phyloP scores from a whole-genome alignment of 2,329 filamentous ascomycete genomes.

The Talaromyces sp. region DNA sequence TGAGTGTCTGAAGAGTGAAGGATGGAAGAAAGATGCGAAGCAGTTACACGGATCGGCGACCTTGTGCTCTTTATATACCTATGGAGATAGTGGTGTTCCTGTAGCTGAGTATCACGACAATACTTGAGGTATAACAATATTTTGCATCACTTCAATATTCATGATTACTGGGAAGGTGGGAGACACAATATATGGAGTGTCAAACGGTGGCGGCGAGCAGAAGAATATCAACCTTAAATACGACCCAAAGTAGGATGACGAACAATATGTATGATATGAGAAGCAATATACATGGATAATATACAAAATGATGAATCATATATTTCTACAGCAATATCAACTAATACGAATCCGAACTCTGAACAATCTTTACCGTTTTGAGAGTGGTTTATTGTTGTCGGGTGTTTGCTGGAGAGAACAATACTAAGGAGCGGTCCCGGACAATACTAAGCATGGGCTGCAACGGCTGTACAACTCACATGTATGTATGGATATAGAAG shows the following conservation, averaged over 20 bases:
- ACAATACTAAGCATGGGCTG: conserved; percentile 10
- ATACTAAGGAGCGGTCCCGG: not conserved
- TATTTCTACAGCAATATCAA: not conserved
- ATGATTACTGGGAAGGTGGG: not conserved
- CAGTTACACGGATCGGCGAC: not conserved
- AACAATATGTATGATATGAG: not conserved
- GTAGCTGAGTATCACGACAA: not conserved
- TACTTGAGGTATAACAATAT: not conserved
- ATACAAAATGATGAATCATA: conserved; percentile 5
- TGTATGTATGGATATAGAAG: not conserved
- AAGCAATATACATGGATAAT: not conserved
- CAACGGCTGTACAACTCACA: not conserved
- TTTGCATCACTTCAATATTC: not conserved
- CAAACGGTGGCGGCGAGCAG: not conserved
- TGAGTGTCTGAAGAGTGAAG: not conserved
- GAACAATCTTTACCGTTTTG: not conserved
- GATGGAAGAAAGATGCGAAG: not conserved
- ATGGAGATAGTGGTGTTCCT: not conserved
- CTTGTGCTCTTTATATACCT: conserved; percentile 2
- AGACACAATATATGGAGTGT: not conserved
- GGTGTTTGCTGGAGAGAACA: conserved; percentile 9
- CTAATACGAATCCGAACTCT: not conserved
- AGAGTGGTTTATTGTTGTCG: not conserved
- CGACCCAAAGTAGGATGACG: not conserved
- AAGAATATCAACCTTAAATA: not conserved